Conservation (phyloP, 1,284 basidiomycete species). For the Sanghuangporus sanghuang region DNA sequence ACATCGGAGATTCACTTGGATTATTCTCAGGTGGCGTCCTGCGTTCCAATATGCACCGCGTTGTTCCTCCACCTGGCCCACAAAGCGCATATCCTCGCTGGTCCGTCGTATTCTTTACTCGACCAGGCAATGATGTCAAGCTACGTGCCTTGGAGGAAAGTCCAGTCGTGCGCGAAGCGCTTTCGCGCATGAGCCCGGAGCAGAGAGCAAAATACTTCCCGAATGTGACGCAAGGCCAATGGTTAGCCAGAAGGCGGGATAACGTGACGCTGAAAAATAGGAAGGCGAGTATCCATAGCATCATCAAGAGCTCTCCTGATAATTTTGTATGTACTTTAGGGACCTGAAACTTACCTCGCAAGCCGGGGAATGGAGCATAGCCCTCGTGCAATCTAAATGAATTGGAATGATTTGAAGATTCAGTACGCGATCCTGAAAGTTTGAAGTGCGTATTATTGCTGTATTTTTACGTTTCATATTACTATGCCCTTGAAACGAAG, state of each 20-base stretch:
- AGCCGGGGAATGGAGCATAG: conserved; percentile 33
- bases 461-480: no score
- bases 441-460: no score
- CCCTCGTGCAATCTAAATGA: conserved; percentile 19
- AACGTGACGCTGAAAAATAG: conserved; percentile 41
- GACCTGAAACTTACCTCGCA: conserved; percentile 31
- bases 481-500: no score
- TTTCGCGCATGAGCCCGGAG: background rate
- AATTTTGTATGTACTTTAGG: conserved; percentile 17
- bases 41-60: conserved; percentile 50
- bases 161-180: background rate
- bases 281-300: conserved; percentile 25
- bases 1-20: conserved; percentile 53
- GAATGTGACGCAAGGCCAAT: conserved; percentile 39
- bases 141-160: conserved; percentile 51
- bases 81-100: conserved; percentile 46
- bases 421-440: background rate
- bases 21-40: conserved; percentile 56
- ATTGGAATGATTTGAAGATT: background rate
- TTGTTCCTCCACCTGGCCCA: conserved; percentile 39
- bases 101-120: conserved; percentile 59
- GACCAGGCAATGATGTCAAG: conserved; percentile 47
- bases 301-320: background rate
- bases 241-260: conserved; percentile 42
- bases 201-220: conserved; percentile 7